phyloP scores from a whole-genome alignment of 768 basidiomycete species.

The Tricholoma saponaceum region DNA sequence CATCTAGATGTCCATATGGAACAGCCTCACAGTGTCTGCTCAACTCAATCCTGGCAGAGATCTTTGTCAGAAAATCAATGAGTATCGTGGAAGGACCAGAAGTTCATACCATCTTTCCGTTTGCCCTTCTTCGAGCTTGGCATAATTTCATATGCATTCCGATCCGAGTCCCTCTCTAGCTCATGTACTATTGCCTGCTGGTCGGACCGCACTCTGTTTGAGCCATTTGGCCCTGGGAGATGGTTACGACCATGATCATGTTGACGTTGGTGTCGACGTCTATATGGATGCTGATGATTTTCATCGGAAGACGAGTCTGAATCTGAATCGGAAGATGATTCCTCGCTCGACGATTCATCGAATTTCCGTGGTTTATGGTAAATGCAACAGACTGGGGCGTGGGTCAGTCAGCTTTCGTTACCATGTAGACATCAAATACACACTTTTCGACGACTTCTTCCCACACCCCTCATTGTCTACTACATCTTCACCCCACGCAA shows the following conservation, averaged over 20 bases:
- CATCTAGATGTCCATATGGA: background rate
- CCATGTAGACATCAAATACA: slow-evolving; percentile 23
- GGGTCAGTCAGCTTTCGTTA: background rate
- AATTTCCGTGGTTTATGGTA: slow-evolving; percentile 80
- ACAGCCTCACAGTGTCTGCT: background rate
- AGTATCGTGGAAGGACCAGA: background rate
- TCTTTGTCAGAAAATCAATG: background rate
- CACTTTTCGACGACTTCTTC: slow-evolving; percentile 92
- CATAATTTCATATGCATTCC: slow-evolving; percentile 50
- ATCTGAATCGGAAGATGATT: slow-evolving; percentile 38
- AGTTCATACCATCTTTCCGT: slow-evolving; percentile 27
- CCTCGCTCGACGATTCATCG: slow-evolving; percentile 76
- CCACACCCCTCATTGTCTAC: slow-evolving; percentile 90
- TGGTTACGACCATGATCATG: slow-evolving; percentile 8
- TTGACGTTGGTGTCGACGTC: slow-evolving; percentile 7
- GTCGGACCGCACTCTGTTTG: slow-evolving; percentile 10
- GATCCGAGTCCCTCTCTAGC: slow-evolving; percentile 24
- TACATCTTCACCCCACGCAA: slow-evolving; percentile 82
- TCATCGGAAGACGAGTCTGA: slow-evolving; percentile 32
- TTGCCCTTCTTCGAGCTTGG: slow-evolving; percentile 32
- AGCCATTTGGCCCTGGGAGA: slow-evolving; percentile 2
- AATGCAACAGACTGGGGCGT: slow-evolving; percentile 84
- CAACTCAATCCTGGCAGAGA: background rate
- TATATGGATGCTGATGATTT: slow-evolving; percentile 12
- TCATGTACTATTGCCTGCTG: slow-evolving; percentile 18